Percentiles rank a stretch among this genome's conserved stretches.
phyloP scores from a whole-genome alignment of 2,329 filamentous ascomycete species.

The Fusarium sp. region DNA sequence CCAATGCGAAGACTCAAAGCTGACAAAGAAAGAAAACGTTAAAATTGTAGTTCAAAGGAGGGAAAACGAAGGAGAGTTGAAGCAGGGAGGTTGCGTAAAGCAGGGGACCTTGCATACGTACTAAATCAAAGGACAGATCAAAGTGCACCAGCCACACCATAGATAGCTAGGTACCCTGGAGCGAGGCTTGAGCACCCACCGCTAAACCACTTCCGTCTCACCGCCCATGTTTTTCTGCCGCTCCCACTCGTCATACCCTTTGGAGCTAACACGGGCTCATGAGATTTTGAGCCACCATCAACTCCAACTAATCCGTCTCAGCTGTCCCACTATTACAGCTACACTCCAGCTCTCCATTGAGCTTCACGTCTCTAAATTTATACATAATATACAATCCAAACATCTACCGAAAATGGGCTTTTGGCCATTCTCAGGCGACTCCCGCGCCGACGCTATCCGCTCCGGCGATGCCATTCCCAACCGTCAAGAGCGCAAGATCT shows the following conservation, averaged over 20 bases:
- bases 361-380: background rate
- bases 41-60: constrained; percentile 1
- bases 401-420: constrained; percentile 56
- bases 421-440: constrained; percentile 59
- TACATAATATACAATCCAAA: background rate
- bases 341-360: constrained; percentile 15
- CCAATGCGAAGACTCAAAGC: background rate
- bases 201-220: constrained; percentile 13
- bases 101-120: background rate
- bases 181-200: background rate
- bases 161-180: constrained; percentile 19
- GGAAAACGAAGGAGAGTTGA: constrained; percentile 13
- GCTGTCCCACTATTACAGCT: constrained; percentile 12
- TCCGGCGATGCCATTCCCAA: constrained; percentile 79
- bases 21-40: constrained; percentile 1
- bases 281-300: constrained; percentile 32
- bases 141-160: constrained; percentile 23
- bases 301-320: background rate
- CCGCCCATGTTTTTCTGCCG: constrained; percentile 35
- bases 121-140: constrained; percentile 32
- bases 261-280: constrained; percentile 18
- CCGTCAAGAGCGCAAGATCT: constrained; percentile 80
- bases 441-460: constrained; percentile 66
- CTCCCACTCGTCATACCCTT: constrained; percentile 30
- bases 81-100: constrained; percentile 8